Percentiles rank a stretch among this genome's conserved stretches.
Conservation (phyloP, 257 asterid species). For the Nicotiana benthamiana region DNA sequence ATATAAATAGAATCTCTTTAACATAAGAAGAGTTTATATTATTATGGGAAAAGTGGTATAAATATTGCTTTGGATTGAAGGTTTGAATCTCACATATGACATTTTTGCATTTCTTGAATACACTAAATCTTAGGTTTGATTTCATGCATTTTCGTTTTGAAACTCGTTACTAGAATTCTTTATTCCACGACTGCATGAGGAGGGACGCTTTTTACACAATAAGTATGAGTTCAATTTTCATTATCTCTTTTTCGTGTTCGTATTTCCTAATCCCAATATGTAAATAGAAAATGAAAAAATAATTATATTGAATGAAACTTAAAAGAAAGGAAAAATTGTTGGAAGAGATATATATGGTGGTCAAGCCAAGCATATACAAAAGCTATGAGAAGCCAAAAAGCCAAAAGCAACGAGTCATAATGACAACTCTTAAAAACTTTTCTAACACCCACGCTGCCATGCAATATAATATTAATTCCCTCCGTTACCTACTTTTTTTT, state of each 20-base stretch:
- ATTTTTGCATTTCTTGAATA: neutral
- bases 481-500: too few species aligned
- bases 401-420: slow-evolving; percentile 21
- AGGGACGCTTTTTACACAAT: too few species aligned
- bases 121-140: neutral
- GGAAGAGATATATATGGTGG: slow-evolving; percentile 24
- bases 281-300: neutral
- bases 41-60: neutral
- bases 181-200: neutral
- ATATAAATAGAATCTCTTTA: too few species aligned
- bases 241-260: neutral
- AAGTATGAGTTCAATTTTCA: too few species aligned
- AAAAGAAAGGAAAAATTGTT: neutral
- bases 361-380: slow-evolving; percentile 31
- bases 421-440: slow-evolving; percentile 28
- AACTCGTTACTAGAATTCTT: too few species aligned
- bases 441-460: slow-evolving; percentile 42
- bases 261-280: neutral
- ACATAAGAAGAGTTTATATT: neutral
- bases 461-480: slow-evolving; percentile 18
- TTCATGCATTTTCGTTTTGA: neutral
- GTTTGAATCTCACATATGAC: neutral
- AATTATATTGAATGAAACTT: neutral
- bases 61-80: neutral
- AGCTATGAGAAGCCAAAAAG: slow-evolving; percentile 19